Evolutionary conservation across 306 rosid species (phyloP), one percentile per base, ranked within the genome.

Genomic region (Lithocarpus polystachyus): DNA sequence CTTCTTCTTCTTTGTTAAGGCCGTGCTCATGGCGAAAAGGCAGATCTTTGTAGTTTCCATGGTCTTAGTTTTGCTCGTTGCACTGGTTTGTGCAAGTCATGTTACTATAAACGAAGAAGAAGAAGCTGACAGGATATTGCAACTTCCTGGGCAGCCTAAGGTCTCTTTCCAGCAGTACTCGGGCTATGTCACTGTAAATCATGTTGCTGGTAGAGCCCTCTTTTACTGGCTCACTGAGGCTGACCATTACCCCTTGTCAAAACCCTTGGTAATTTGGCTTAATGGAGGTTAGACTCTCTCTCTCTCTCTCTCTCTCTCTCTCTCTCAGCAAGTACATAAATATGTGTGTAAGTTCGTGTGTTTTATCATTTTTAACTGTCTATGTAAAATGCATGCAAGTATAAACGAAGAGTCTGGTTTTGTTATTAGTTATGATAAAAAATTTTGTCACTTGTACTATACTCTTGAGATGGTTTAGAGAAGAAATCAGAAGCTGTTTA

Each of bases 221-320:
- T 95, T 95, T 76, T 95, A 95, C 84, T 95, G 99, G 99, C 97
- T 95, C 81, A 95, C 99, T 76, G 97, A 95, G 84, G 92, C 97
- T 77, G 22, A 80, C 12, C 82, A 81, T 15, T 62, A 84, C 33
- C 89, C 98, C 62, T 77, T 85, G 70, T 72, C 82, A 54, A 91
- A 90, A 43, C 98, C 99, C 20, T 87, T 95, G 18, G 98, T 95
- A 48, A 72, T 95, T 80, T 92, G 99, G 99, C 99, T 95, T 82
- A 95, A 95, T 84, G 99, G 99, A 95, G 99, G 98, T 94, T 65
- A 75, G 67, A 40, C 65, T 3, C 56, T 20, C 65, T 18, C 6
- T 28, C 56, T 20, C 65, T 18, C 6, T 28, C 73, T 35, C 24
- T 35, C 61, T 72, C 75, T 40, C 31, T 29, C 56, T 37, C 53